Conservation (phyloP, 2,329 filamentous ascomycete species). For the Claviceps purpurea region DNA sequence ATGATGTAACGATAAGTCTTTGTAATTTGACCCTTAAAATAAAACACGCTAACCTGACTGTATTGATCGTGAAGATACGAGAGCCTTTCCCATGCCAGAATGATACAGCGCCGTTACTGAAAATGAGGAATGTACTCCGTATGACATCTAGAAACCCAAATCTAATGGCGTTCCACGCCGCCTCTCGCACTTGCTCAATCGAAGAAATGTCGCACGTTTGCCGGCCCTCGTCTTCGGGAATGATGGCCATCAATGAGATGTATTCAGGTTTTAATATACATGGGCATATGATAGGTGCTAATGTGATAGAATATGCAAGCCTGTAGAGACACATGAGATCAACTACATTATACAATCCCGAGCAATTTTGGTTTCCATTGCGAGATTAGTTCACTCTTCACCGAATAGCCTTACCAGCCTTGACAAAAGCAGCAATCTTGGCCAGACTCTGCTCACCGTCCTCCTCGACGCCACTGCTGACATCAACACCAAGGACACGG, state of each 20-base stretch:
- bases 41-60: too few species aligned
- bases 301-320: background rate
- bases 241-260: background rate
- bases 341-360: background rate
- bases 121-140: too few species aligned
- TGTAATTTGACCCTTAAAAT: background rate
- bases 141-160: too few species aligned
- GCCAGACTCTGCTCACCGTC: constrained; percentile 66
- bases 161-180: too few species aligned
- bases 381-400: constrained; percentile 15
- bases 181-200: background rate
- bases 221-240: background rate
- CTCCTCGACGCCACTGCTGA: constrained; percentile 86
- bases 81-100: background rate
- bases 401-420: constrained; percentile 51
- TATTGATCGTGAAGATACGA: background rate
- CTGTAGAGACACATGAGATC: background rate
- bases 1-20: background rate
- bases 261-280: background rate
- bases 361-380: background rate
- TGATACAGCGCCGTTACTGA: background rate
- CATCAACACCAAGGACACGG: constrained; percentile 72
- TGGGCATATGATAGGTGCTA: background rate
- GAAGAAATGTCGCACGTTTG: background rate
- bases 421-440: constrained; percentile 72